A percentile compares a stretch with the other conserved stretches of the same genome.
These are phyloP conservation scores for Diaporthe sp. DNA, from an alignment of 2,329 filamentous ascomycete genomes.

Conservation along the genomic window DNA sequence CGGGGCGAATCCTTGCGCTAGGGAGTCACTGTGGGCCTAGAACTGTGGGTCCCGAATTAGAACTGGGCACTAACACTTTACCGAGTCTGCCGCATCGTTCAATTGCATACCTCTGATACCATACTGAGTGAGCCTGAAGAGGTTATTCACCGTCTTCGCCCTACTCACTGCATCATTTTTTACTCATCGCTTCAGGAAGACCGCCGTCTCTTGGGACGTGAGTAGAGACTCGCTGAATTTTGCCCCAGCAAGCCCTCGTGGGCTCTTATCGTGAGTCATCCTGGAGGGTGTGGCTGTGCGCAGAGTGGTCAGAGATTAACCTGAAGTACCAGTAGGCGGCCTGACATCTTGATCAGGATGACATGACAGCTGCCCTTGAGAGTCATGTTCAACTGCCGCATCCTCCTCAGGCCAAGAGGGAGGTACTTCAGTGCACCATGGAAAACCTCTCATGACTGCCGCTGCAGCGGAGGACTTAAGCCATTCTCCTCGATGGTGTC, in stretches of 20 bases:
- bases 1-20: conserved; percentile 35
- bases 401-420: conserved; percentile 9
- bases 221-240: neutral
- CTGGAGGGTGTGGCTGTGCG: neutral
- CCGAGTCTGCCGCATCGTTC: neutral
- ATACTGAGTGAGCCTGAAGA: neutral
- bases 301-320: neutral
- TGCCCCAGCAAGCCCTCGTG: neutral
- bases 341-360: conserved; percentile 20
- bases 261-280: conserved; percentile 9
- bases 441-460: neutral
- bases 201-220: neutral
- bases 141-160: neutral
- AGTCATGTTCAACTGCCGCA: conserved; percentile 36
- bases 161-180: neutral
- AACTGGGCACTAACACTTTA: conserved; percentile 12
- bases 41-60: conserved; percentile 5
- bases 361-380: conserved; percentile 9
- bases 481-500: neutral
- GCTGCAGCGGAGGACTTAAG: conserved; percentile 28
- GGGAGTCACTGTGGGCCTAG: conserved; percentile 21
- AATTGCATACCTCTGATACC: conserved; percentile 21
- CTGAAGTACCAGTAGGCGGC: neutral
- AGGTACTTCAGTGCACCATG: neutral
- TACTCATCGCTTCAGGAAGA: neutral